phyloP scores from a whole-genome alignment of 2,329 filamentous ascomycete species.

The Aspergillus jensenii region DNA sequence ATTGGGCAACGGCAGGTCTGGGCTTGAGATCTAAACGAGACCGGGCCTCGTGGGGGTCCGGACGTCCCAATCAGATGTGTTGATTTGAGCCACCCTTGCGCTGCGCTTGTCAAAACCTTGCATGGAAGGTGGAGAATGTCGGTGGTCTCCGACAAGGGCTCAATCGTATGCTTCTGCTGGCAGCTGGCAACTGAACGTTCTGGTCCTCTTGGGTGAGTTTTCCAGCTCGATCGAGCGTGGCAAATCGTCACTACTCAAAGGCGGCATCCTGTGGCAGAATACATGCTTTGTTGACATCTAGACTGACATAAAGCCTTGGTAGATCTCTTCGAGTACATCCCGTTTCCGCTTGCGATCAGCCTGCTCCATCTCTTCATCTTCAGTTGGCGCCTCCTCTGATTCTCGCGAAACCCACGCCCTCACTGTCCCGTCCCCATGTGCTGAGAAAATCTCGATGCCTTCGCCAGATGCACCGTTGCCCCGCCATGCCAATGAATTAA shows the following conservation, averaged over 20 bases:
- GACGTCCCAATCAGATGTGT: background rate
- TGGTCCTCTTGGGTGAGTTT: background rate
- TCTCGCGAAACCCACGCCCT: conserved; percentile 70
- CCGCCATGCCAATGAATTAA: conserved; percentile 75
- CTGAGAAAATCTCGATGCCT: conserved; percentile 73
- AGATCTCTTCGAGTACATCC: conserved; percentile 76
- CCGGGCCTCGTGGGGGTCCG: conserved; percentile 1
- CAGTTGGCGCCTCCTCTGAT: conserved; percentile 46
- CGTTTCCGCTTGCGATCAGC: conserved; percentile 65
- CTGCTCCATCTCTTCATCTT: conserved; percentile 52
- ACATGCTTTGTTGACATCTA: background rate
- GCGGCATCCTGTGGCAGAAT: background rate
- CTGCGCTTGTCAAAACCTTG: conserved; percentile 1
- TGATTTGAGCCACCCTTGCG: background rate
- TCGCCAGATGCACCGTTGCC: conserved; percentile 58
- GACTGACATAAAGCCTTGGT: conserved; percentile 65
- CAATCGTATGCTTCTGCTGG: background rate
- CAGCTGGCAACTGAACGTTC: no score
- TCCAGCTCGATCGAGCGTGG: background rate
- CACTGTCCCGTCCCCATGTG: conserved; percentile 81
- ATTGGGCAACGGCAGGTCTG: conserved; percentile 5
- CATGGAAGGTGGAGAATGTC: background rate
- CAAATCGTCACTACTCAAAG: background rate
- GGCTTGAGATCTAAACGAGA: conserved; percentile 7
- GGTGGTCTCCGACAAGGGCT: background rate